Evolutionary conservation across 2,329 filamentous ascomycete genomes (phyloP).

Genomic region (Cordyceps sp.): DNA sequence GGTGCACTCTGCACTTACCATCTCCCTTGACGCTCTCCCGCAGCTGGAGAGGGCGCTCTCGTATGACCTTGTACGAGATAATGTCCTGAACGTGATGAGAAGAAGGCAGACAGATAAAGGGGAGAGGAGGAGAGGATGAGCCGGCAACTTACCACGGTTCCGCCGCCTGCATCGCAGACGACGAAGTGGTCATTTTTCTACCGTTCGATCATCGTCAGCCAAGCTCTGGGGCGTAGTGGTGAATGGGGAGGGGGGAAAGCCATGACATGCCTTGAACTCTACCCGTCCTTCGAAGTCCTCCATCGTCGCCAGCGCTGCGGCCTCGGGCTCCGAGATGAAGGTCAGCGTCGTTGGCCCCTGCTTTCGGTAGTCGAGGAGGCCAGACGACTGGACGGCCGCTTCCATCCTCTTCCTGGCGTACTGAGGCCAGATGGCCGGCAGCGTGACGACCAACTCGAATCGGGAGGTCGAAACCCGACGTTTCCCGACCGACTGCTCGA

Average conservation of each 20-base stretch:
- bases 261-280: slow-evolving; percentile 6
- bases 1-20: too few species aligned
- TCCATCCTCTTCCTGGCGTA: slow-evolving; percentile 21
- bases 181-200: slow-evolving; percentile 11
- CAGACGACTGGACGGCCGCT: slow-evolving; percentile 15
- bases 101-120: not conserved
- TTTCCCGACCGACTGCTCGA: slow-evolving; percentile 10
- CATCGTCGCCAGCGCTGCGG: slow-evolving; percentile 22
- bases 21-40: slow-evolving; percentile 20
- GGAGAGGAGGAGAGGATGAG: not conserved
- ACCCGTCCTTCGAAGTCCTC: slow-evolving; percentile 9
- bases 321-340: slow-evolving; percentile 27
- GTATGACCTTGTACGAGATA: slow-evolving; percentile 18
- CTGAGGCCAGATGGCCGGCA: slow-evolving; percentile 28
- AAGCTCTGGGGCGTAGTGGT: too few species aligned
- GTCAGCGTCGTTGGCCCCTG: too few species aligned
- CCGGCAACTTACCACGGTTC: slow-evolving; percentile 13
- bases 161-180: slow-evolving; percentile 20
- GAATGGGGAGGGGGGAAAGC: too few species aligned
- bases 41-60: slow-evolving; percentile 10
- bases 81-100: slow-evolving; percentile 22
- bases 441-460: slow-evolving; percentile 22
- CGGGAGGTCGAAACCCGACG: slow-evolving; percentile 6
- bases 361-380: slow-evolving; percentile 13
- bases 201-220: too few species aligned